Evolutionary conservation across 1,284 basidiomycete species (phyloP), one percentile per base, ranked within the genome.

Genomic region (Tausonia pullulans): DNA sequence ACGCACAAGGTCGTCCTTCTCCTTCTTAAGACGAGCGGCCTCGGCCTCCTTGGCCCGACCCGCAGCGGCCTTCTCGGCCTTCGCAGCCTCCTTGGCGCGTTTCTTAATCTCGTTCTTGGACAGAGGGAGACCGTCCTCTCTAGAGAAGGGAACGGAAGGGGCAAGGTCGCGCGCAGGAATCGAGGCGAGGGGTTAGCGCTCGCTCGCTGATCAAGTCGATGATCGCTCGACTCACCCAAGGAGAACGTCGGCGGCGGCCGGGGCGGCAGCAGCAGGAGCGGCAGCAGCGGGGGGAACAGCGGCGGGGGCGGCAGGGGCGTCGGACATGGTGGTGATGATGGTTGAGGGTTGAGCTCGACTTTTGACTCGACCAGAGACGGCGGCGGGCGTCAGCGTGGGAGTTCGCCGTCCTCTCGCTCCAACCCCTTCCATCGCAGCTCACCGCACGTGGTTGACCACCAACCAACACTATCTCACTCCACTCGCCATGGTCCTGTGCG

Each of bases 31-130:
- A 16, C 60, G 54, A 16, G 65, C 65, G 58, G 88, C 82, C 69
- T 90, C 89, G 62, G 86, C 82, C 67, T 84, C 85, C 71, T 86
- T 88, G 13, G 88, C 90, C 5, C 83, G 85, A 69, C 85, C 86
- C 74, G 90, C 89, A 48, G 87, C 88, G 5, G 87, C 89, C 76
- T 92, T 94, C 76, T 87, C 88, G 40, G 87, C 88, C 74, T 98
- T 98, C 77, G 96, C 92, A 16, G 87, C 88, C 68, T 89, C 87
- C 76, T 95, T 96, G 44, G 88, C 89, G 46, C 86, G 83, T 79
- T 94, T 96, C 81, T 98, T 98, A 69, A 93, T 78, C 72, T 95
- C 92, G 73, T 82, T 91, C 79, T 97, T 97, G 66, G 62, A 71
- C 69, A 58, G 73, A 62, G 48, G 67, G 69, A 50, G 27, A 13